phyloP scores from a whole-genome alignment of 1,139 yeast species.

The Yueomyces sp. region DNA sequence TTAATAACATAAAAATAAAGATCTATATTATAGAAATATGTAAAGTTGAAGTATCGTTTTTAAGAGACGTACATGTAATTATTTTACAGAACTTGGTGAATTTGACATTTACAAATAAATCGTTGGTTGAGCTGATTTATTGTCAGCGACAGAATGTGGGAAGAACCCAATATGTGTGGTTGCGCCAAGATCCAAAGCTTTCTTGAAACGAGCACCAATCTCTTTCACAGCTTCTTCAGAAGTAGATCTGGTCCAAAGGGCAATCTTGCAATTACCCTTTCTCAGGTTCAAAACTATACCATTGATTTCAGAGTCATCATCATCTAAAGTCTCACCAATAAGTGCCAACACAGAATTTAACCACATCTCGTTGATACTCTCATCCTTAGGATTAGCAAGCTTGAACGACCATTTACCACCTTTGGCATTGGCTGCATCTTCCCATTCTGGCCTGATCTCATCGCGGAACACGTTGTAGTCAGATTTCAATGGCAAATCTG shows the following conservation, averaged over 20 bases:
- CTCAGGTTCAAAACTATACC: constrained; percentile 90
- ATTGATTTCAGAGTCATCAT: constrained; percentile 62
- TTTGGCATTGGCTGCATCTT: constrained; percentile 69
- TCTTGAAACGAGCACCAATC: constrained; percentile 75
- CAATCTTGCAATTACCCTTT: constrained; percentile 70
- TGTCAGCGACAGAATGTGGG: constrained; percentile 24
- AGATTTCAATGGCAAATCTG: constrained; percentile 84
- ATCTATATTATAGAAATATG: no score
- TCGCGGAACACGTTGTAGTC: constrained; percentile 93
- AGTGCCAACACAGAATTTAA: constrained; percentile 78
- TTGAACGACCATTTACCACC: constrained; percentile 94
- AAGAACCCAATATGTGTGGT: constrained; percentile 22
- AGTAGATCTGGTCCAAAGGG: constrained; percentile 86
- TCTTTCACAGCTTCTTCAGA: constrained; percentile 47
- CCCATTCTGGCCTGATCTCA: constrained; percentile 98
- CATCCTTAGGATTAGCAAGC: constrained; percentile 44
- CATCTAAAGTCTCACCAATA: constrained; percentile 90
- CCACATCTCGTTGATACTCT: constrained; percentile 83
- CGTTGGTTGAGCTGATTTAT: constrained; percentile 23
- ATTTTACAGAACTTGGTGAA: no score
- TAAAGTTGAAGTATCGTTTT: no score
- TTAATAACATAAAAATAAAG: no score
- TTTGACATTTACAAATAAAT: constrained; percentile 18
- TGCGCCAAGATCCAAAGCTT: constrained; percentile 21
- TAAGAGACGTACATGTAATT: no score